phyloP scores from a whole-genome alignment of 192 early-diverging fungal species.

The Dispira parvispora region DNA sequence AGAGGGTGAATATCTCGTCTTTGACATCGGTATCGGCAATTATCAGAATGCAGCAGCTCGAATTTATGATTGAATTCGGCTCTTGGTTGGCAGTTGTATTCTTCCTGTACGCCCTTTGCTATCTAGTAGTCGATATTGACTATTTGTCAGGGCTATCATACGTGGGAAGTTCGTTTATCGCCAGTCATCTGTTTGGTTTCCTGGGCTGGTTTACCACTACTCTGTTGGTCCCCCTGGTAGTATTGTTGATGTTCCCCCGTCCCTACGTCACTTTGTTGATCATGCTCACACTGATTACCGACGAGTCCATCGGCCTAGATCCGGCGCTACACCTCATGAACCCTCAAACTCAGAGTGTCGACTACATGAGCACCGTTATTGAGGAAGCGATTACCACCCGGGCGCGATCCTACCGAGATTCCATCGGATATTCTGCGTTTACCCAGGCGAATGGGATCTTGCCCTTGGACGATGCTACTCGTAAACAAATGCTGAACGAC shows the following conservation, averaged over 20 bases:
- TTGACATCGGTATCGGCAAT: slow-evolving; percentile 12
- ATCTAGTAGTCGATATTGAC: neutral
- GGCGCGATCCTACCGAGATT: neutral
- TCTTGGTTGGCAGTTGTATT: neutral
- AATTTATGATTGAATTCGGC: slow-evolving; percentile 8
- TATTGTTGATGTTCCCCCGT: slow-evolving; percentile 1
- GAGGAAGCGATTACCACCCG: neutral
- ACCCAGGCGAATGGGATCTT: neutral
- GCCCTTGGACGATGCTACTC: slow-evolving; percentile 8
- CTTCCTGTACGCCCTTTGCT: neutral
- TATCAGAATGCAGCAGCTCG: slow-evolving; percentile 12
- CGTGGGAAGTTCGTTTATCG: neutral
- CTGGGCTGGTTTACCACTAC: neutral
- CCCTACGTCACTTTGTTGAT: slow-evolving; percentile 8
- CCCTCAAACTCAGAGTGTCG: neutral
- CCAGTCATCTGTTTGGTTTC: neutral
- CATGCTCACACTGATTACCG: slow-evolving; percentile 9
- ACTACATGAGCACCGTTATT: slow-evolving; percentile 5
- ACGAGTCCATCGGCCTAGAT: slow-evolving; percentile 11
- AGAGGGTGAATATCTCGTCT: neutral
- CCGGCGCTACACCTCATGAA: slow-evolving; percentile 8
- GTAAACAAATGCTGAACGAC: slow-evolving; percentile 10
- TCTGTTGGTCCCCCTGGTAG: neutral
- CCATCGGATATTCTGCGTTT: neutral
- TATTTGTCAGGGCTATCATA: neutral